phyloP scores from a whole-genome alignment of 768 basidiomycete species.

The Nevesoporus exiguus region DNA sequence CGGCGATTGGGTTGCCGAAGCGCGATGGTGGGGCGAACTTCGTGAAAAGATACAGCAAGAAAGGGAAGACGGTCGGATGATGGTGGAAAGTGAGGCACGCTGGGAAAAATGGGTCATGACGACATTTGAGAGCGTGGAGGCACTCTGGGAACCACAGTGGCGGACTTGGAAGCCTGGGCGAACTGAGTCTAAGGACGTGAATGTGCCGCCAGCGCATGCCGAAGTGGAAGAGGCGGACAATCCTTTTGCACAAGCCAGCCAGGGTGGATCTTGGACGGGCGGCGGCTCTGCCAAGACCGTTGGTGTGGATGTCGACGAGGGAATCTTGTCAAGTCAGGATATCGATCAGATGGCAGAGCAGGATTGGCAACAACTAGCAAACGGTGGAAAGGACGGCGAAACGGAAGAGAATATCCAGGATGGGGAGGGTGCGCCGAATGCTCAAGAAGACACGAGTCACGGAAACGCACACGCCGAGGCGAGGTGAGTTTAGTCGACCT shows the following conservation, averaged over 20 bases:
- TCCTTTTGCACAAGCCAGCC: conserved; percentile 24
- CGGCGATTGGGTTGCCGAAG: conserved; percentile 68
- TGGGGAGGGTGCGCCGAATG: background rate
- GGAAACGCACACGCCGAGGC: background rate
- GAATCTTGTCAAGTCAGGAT: conserved; percentile 32
- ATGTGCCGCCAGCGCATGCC: conserved; percentile 14
- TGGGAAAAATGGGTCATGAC: conserved; percentile 84
- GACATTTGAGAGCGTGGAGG: conserved; percentile 86
- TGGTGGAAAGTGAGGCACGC: conserved; percentile 23
- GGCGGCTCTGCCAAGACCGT: conserved; percentile 1
- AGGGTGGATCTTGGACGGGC: conserved; percentile 11
- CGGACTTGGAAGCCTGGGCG: conserved; percentile 53
- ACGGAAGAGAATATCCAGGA: conserved; percentile 13
- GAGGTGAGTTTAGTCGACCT: background rate
- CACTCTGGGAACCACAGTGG: conserved; percentile 69
- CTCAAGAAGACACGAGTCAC: background rate
- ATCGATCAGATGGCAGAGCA: conserved; percentile 28
- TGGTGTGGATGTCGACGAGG: conserved; percentile 32
- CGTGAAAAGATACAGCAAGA: conserved; percentile 54
- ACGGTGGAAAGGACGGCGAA: conserved; percentile 13
- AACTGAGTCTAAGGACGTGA: conserved; percentile 4
- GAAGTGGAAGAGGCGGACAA: conserved; percentile 16
- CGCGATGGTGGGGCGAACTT: conserved; percentile 74
- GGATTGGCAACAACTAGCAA: conserved; percentile 17
- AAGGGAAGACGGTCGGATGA: conserved; percentile 25